A percentile compares a stretch with the other conserved stretches of the same genome.
Evolutionary conservation across 148 eudicot genomes (phyloP).

Genomic region (Chenopodium berlandieri): DNA sequence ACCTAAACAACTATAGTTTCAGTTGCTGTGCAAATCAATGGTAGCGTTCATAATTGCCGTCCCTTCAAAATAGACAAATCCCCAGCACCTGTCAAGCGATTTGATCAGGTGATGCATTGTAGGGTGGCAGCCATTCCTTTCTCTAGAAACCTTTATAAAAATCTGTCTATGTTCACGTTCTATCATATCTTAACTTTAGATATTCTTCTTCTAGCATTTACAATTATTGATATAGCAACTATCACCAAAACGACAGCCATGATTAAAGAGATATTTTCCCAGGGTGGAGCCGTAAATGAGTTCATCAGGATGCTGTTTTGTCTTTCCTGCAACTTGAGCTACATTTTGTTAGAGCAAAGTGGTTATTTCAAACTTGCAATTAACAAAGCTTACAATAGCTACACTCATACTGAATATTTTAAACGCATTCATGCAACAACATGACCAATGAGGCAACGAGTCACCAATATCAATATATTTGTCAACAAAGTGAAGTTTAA

Average conservation of each 20-base stretch:
- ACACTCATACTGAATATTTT: too few relatives aligned
- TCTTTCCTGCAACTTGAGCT: constrained; percentile 46
- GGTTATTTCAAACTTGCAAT: neutral
- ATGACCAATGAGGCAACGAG: neutral
- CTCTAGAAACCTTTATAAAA: neutral
- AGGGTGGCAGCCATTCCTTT: neutral
- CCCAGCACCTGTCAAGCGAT: neutral
- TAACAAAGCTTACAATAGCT: neutral
- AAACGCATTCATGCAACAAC: neutral
- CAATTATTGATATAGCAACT: constrained; percentile 36
- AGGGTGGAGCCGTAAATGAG: constrained; percentile 31
- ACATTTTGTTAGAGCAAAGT: neutral
- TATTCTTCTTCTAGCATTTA: constrained; percentile 64
- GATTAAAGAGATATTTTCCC: constrained; percentile 38
- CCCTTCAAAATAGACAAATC: neutral
- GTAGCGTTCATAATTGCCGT: neutral
- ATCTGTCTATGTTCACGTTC: neutral
- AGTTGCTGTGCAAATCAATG: neutral
- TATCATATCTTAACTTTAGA: constrained; percentile 52
- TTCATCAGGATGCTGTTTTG: constrained; percentile 23
- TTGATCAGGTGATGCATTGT: neutral
- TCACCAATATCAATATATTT: neutral
- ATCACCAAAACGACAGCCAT: constrained; percentile 29
- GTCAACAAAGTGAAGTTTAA: neutral
- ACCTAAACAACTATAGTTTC: neutral